phyloP scores from a whole-genome alignment of 1,139 yeast genomes.

The Candida buenavistaensis region DNA sequence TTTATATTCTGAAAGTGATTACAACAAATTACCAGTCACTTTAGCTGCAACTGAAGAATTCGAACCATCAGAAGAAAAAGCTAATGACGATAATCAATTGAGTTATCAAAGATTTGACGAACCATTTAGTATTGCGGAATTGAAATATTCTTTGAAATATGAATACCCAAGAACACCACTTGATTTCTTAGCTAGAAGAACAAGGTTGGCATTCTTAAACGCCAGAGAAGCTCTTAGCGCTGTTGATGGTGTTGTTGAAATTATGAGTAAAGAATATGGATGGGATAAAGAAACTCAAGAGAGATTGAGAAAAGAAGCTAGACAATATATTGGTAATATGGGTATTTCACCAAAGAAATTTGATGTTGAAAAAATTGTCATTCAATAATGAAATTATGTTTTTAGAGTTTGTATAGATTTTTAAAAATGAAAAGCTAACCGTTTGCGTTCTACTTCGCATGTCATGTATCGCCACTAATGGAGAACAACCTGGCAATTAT shows the following conservation, averaged over 20 bases:
- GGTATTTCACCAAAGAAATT: slow-evolving; percentile 16
- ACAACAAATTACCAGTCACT: slow-evolving; percentile 61
- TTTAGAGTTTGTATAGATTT: not conserved
- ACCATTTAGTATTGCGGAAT: slow-evolving; percentile 92
- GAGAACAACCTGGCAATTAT: no score
- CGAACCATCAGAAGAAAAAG: slow-evolving; percentile 33
- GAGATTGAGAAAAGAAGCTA: slow-evolving; percentile 54
- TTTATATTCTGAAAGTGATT: slow-evolving; percentile 51
- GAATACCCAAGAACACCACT: slow-evolving; percentile 88
- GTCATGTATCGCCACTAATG: no score
- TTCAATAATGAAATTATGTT: slow-evolving; percentile 9
- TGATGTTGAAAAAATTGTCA: slow-evolving; percentile 13
- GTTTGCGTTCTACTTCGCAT: no score
- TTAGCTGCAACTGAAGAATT: slow-evolving; percentile 48
- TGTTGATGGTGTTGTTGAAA: slow-evolving; percentile 81
- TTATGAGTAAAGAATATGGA: slow-evolving; percentile 75
- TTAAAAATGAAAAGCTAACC: no score
- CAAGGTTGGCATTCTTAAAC: slow-evolving; percentile 89
- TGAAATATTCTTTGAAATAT: slow-evolving; percentile 75
- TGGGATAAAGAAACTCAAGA: slow-evolving; percentile 70
- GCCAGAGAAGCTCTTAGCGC: slow-evolving; percentile 81
- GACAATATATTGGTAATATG: slow-evolving; percentile 61
- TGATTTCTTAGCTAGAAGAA: slow-evolving; percentile 91
- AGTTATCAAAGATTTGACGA: slow-evolving; percentile 63
- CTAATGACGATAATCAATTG: slow-evolving; percentile 36